Evolutionary conservation across 2,329 filamentous ascomycete genomes (phyloP), one percentile per base, ranked within the genome.

Genomic region (Penicillium sp.): DNA sequence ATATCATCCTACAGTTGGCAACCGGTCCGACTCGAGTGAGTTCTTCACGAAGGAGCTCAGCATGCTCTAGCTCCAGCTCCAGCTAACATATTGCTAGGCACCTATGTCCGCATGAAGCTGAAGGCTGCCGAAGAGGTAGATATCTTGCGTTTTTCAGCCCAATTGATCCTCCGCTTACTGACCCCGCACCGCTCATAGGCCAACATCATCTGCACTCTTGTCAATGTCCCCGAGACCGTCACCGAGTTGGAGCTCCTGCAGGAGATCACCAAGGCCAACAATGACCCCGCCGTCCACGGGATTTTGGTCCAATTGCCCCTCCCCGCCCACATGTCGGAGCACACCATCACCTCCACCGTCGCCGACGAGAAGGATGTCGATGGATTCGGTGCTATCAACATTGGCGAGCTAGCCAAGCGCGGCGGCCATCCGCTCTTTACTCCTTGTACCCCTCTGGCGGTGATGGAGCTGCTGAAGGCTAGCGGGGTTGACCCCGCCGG

Each of bases 81-180:
- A 30, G 40, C 59, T 73, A 63, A 71, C 52, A 51, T n/a, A 20
- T 21, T 58, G n/a, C 51, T 67, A 93, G 89, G 87, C 68, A 97
- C 93, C 46, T 99, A 99, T 89, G 93, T 99, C 76, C 92, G 92
- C 77, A 99, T 99, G 94, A 99, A 99, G 80, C 79, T 97, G 68
- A 99, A 97, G 83, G 94, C 94, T 61, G 94, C 94, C 52, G 81
- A 90, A 72, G 94, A 97, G 83, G 89, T 91, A 78, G 10, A 36
- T 15, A 15, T 32, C 26, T 26, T 12, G n/a, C 36, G 10, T 27
- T 37, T 34, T 36, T 36, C 13, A 46, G 2, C 21, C 33, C 23
- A 30, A 18, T 13, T 34, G 13, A 37, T 49, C 13, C n/a, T 37
- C 15, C 3, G 26, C 49, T 50, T 33, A 48, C 54, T 57, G 36